Percentiles rank a stretch among this genome's conserved stretches.
Conservation (phyloP, 306 rosid species). For the Castanea mollissima region DNA sequence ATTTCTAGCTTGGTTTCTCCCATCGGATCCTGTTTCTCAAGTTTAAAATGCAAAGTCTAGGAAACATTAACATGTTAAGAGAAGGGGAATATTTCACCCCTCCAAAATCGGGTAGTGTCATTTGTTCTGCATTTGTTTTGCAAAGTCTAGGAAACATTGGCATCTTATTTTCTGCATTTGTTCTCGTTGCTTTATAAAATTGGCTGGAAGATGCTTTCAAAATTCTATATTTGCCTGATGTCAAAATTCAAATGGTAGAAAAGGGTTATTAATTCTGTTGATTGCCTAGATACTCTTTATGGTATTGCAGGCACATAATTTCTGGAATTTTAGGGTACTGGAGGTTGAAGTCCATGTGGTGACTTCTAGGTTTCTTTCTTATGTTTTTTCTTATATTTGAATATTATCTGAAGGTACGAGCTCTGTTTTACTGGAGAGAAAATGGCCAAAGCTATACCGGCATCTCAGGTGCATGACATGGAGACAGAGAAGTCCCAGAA, state of each 20-base stretch:
- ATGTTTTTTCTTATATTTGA: conserved; percentile 2
- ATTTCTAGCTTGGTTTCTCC: background rate
- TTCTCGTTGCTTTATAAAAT: background rate
- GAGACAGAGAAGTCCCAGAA: conserved; percentile 68
- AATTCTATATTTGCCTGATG: background rate
- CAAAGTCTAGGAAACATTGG: background rate
- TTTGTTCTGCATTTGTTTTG: no score
- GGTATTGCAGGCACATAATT: background rate
- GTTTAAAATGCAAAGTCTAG: background rate
- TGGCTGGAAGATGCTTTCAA: background rate
- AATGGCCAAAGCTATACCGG: conserved; percentile 48
- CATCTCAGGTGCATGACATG: conserved; percentile 53
- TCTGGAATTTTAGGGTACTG: conserved; percentile 8
- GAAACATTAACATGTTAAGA: background rate
- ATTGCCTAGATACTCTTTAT: background rate
- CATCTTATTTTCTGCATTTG: background rate
- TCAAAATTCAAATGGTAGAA: background rate
- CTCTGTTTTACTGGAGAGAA: conserved; percentile 86
- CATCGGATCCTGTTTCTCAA: background rate
- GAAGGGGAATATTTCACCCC: background rate
- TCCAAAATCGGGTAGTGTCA: no score
- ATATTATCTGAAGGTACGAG: conserved; percentile 66
- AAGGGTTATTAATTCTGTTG: background rate
- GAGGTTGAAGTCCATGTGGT: conserved; percentile 10
- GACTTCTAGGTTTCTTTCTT: background rate